Conservation (phyloP, 2,329 filamentous ascomycete species). For the Botrytis cinerea region DNA sequence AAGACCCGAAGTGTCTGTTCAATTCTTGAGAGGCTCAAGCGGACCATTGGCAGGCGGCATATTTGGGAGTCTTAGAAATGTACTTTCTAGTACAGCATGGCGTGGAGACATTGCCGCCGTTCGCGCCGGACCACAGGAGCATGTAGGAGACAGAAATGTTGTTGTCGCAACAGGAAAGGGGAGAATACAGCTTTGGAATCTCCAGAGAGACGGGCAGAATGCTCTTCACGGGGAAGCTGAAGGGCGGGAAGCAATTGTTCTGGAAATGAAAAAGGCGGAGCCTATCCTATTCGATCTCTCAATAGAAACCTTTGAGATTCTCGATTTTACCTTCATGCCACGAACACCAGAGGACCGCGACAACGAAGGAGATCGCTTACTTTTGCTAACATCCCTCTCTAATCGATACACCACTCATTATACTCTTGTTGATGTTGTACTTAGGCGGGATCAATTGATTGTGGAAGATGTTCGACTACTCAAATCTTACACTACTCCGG, state of each 20-base stretch:
- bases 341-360: conserved; percentile 54
- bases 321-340: conserved; percentile 76
- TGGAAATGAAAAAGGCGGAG: conserved; percentile 59
- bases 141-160: conserved; percentile 81
- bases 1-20: conserved; percentile 75
- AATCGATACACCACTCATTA: conserved; percentile 61
- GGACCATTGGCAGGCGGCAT: conserved; percentile 63
- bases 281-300: conserved; percentile 52
- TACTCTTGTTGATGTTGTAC: conserved; percentile 69
- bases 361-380: conserved; percentile 55
- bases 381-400: conserved; percentile 62
- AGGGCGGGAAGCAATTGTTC: conserved; percentile 62
- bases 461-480: conserved; percentile 70
- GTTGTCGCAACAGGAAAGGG: conserved; percentile 78
- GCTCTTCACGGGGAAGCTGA: conserved; percentile 73
- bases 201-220: conserved; percentile 84
- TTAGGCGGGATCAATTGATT: conserved; percentile 55
- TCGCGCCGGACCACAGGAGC: conserved; percentile 68
- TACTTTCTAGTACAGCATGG: conserved; percentile 67
- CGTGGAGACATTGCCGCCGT: conserved; percentile 81
- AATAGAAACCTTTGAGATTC: conserved; percentile 65
- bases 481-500: conserved; percentile 60
- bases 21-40: conserved; percentile 68
- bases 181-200: conserved; percentile 80
- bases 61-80: conserved; percentile 78